Evolutionary conservation across 163 green algal species (phyloP).

Genomic region (Scenedesmus sp.): DNA sequence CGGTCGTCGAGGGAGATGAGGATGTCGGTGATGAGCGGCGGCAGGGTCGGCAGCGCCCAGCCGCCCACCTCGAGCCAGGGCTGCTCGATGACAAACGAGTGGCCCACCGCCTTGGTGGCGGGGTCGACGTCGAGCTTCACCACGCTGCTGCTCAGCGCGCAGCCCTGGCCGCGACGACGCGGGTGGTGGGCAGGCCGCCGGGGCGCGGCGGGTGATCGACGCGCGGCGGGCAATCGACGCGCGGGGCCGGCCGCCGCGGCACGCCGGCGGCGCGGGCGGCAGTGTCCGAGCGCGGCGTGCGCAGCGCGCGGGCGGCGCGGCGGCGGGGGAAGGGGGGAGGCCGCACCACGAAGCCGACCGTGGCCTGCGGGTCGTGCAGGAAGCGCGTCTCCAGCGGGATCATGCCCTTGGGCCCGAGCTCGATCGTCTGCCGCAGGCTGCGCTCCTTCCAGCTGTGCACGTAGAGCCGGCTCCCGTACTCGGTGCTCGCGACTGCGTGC

Average conservation of each 20-base stretch:
- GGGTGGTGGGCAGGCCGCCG: no score
- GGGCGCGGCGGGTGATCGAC: no score
- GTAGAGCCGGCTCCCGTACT: conserved; percentile 76
- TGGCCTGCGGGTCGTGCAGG: conserved; percentile 67
- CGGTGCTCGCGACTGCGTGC: neutral
- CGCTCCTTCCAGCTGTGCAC: conserved; percentile 82
- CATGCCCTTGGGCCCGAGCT: conserved; percentile 71
- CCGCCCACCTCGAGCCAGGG: conserved; percentile 70
- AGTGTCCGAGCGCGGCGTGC: no score
- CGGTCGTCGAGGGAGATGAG: conserved; percentile 85
- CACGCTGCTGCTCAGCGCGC: conserved; percentile 79
- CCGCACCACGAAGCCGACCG: conserved; percentile 65
- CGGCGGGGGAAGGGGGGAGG: no score
- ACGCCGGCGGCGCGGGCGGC: no score
- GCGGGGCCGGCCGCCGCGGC: no score
- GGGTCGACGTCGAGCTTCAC: conserved; percentile 72
- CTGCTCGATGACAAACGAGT: conserved; percentile 69
- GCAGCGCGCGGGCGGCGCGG: no score
- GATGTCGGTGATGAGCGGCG: conserved; percentile 90
- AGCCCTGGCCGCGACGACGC: conserved; percentile 47
- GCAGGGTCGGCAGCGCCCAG: conserved; percentile 82
- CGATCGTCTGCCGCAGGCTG: conserved; percentile 69
- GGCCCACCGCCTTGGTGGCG: conserved; percentile 46
- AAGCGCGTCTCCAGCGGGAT: conserved; percentile 85
- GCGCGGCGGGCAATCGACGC: no score